phyloP scores from a whole-genome alignment of 2,329 filamentous ascomycete genomes.

The Venturia pyrina region DNA sequence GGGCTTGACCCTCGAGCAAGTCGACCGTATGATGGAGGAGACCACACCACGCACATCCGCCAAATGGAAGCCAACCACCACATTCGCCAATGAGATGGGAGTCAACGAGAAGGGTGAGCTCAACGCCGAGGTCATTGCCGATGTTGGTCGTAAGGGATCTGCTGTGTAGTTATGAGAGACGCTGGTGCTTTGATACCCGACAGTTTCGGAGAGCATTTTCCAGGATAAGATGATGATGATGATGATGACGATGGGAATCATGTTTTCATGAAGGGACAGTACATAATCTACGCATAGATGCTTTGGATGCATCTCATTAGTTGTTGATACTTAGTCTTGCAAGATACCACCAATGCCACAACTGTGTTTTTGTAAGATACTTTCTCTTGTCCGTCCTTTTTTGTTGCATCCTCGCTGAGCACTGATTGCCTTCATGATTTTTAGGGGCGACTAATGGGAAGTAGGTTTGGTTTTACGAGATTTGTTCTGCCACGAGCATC shows the following conservation, averaged over 20 bases:
- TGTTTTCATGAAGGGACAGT: not conserved
- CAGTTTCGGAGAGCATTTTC: not conserved
- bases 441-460: too few species aligned
- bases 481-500: too few species aligned
- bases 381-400: not conserved
- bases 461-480: too few species aligned
- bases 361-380: not conserved
- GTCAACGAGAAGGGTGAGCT: conserved; percentile 13
- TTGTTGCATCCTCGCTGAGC: too few species aligned
- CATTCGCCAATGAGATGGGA: conserved; percentile 48
- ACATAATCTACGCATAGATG: not conserved
- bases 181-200: not conserved
- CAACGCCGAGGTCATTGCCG: conserved; percentile 11
- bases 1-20: conserved; percentile 29
- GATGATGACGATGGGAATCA: not conserved
- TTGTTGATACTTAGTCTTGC: not conserved
- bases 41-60: conserved; percentile 64
- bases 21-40: conserved; percentile 72
- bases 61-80: conserved; percentile 64
- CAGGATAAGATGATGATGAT: not conserved
- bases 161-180: not conserved
- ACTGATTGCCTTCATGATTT: too few species aligned
- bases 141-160: conserved; percentile 12
- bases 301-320: not conserved
- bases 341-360: not conserved